phyloP scores from a whole-genome alignment of 192 early-diverging fungal species.

The Coemansia sp. region DNA sequence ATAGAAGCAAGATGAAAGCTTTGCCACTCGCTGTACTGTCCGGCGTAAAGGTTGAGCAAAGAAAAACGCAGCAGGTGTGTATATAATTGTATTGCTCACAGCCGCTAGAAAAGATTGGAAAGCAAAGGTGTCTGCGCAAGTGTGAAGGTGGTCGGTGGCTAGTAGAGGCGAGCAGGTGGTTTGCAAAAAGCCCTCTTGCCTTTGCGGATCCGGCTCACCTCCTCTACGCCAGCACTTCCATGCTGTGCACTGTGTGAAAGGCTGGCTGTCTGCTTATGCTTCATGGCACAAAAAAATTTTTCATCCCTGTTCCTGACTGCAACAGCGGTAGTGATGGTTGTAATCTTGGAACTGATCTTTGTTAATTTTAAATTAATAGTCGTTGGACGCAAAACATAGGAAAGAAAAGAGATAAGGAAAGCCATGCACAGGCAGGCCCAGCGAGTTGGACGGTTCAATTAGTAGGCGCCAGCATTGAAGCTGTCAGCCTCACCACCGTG shows the following conservation, averaged over 20 bases:
- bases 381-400: background rate
- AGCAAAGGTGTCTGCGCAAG: background rate
- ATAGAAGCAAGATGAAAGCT: background rate
- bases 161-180: background rate
- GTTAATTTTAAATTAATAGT: background rate
- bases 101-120: background rate
- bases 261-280: background rate
- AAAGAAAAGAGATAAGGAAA: background rate
- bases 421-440: no score
- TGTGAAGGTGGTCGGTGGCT: background rate
- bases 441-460: background rate
- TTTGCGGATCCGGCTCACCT: background rate
- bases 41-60: background rate
- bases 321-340: background rate
- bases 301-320: background rate
- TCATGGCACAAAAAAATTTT: background rate
- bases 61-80: background rate
- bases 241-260: background rate
- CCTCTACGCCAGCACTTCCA: background rate
- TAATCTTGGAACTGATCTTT: background rate
- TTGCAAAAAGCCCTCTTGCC: background rate
- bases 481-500: slow-evolving; percentile 26
- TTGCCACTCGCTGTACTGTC: background rate
- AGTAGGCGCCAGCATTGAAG: slow-evolving; percentile 16
- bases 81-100: background rate